A percentile compares a stretch with the other conserved stretches of the same genome.
These are phyloP conservation scores for Achaetomium macrosporum DNA, from an alignment of 2,329 filamentous ascomycete species.

Conservation along the genomic window DNA sequence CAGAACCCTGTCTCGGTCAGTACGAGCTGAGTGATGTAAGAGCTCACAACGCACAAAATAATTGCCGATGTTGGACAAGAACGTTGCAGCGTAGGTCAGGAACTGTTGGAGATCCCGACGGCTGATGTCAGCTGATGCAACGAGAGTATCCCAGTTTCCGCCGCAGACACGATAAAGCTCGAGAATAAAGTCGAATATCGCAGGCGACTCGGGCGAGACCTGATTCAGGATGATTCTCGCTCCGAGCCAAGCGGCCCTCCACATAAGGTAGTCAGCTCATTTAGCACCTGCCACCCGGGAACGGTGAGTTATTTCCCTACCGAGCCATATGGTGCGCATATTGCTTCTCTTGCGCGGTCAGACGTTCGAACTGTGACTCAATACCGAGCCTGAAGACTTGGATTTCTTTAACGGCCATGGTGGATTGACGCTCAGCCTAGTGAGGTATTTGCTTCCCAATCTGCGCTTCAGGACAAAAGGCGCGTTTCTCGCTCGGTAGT, in stretches of 20 bases:
- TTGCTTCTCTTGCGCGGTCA: neutral
- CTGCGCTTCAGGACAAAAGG: too few species aligned
- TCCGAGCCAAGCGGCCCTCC: conserved; percentile 46
- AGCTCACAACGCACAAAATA: conserved; percentile 39
- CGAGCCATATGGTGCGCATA: conserved; percentile 3
- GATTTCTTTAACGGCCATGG: neutral
- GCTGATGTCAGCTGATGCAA: conserved; percentile 29
- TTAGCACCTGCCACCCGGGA: neutral
- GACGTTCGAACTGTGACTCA: neutral
- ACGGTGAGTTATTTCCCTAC: neutral
- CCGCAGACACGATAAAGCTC: conserved; percentile 43
- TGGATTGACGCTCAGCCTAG: neutral
- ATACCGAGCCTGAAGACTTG: neutral
- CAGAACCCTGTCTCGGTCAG: conserved; percentile 37
- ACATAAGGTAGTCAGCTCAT: neutral
- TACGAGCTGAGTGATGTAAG: neutral
- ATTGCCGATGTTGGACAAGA: conserved; percentile 55
- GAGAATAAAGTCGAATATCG: conserved; percentile 56
- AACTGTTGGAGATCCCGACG: conserved; percentile 43
- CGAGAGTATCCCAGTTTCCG: conserved; percentile 47
- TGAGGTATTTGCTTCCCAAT: too few species aligned
- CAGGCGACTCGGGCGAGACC: conserved; percentile 51
- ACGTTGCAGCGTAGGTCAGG: conserved; percentile 50
- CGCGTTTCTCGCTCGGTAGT: too few species aligned
- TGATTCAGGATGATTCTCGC: conserved; percentile 52